Conservation (phyloP, 345 rosid genomes). For the Pistacia integerrima region DNA sequence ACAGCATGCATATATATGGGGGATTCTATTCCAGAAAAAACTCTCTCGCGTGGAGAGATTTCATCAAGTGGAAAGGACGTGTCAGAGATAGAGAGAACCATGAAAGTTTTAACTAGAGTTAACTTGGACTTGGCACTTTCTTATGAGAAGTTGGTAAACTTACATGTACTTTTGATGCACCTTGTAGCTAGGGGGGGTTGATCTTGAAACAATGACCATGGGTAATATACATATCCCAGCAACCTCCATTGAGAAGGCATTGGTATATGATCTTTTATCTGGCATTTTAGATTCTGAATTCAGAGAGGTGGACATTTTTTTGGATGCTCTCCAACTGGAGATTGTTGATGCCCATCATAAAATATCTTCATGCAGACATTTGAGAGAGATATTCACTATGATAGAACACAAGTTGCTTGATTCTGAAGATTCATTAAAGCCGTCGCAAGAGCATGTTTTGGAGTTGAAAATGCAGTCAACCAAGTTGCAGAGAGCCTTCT, state of each 20-base stretch:
- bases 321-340: conserved; percentile 59
- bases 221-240: conserved; percentile 38
- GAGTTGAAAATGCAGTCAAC: conserved; percentile 72
- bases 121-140: conserved; percentile 56
- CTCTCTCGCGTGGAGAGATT: conserved; percentile 23
- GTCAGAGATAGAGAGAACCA: conserved; percentile 42
- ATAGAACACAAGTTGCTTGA: conserved; percentile 63
- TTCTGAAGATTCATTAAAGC: conserved; percentile 63
- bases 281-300: conserved; percentile 82
- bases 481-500: conserved; percentile 58
- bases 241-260: conserved; percentile 64
- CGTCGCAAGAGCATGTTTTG: conserved; percentile 53
- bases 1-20: neutral
- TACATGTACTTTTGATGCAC: conserved; percentile 76
- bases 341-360: conserved; percentile 63
- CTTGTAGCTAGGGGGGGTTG: conserved; percentile 68
- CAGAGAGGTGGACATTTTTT: conserved; percentile 68
- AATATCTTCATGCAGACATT: conserved; percentile 61
- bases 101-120: conserved; percentile 43
- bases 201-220: conserved; percentile 47
- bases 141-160: conserved; percentile 62
- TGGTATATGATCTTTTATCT: conserved; percentile 67
- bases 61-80: conserved; percentile 32
- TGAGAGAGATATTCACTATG: conserved; percentile 26
- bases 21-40: conserved; percentile 16